Evolutionary conservation across 352 stramenopile genomes (phyloP), one percentile per base, ranked within the genome.

Genomic region (Phytophthora europaea): DNA sequence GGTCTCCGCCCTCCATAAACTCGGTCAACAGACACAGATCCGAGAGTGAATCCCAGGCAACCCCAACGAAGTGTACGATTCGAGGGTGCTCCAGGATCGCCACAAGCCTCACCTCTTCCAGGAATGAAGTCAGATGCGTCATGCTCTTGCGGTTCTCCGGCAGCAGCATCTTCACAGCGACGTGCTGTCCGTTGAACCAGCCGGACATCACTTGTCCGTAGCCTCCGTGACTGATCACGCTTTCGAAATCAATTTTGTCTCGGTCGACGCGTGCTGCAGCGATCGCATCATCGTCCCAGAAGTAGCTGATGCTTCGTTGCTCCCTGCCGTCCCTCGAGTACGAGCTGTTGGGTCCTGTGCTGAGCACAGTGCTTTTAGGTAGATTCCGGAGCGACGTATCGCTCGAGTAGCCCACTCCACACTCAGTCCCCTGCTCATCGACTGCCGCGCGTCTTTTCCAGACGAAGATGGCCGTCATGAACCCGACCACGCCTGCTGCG

Each of bases 161-260:
- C 22, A 76, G 62, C 43, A 79, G 26, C 72, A 79, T 76, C 57
- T 79, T 79, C 34, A 79, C 68, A 26, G 72, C 72, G 45, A 79
- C 61, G 45, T 75, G 72, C 15, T 76, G 68, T 20, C 67, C 67
- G 50, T 79, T 79, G 22, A 73, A 72, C 57, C 60, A 73, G 5
- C 67, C 72, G 1, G 52, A 69, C 22, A 67, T 61, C 22, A 79
- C 72, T 18, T 76, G 67, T 47, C 67, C 67, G 28, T 70, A 69
- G 18, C 65, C 72, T 1, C 72, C 72, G 3, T 69, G 51, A 36
- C 67, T 70, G 38, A 79, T 73, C 43, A 79, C 57, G 48, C 33
- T 9, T 56, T 68, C 62, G 13, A 79, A 61, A 9, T 73, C 61
- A 38, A 79, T 63, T 18, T 76, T 79, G 20, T 73, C 62, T 16